Base-by-base conservation (phyloP, 352 stramenopile genomes). In the Phytophthora aleatoria region DNA sequence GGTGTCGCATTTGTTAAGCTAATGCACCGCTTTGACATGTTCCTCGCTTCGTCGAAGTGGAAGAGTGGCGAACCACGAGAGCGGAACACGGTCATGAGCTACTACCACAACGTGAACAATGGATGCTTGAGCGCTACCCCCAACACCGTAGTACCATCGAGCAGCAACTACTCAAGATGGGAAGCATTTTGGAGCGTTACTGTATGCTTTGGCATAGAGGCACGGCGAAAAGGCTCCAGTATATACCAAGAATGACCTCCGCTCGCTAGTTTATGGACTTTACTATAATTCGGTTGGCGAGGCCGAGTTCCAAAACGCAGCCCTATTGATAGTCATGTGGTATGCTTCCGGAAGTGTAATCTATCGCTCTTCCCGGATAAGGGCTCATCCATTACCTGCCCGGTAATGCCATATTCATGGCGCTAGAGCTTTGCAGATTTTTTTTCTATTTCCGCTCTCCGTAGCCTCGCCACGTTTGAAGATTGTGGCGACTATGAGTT, bases 11-110 rank as follows among this genome's bases (percentile, higher is more conserved):
- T 47, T 27, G 41, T 47, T 12, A 28, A 53, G 30, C 15, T 41
- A 4, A 24, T 41, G 27, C 28, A 53, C 15, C 27, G 28, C 0
- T 53, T 53, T 27, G 28, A 28, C 2, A 28, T 53, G 27, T 41
- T 27, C 13, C 47, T 53, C 2, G 47, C 5, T 3, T 53, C 41
- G 1, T 53, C 47, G 26, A 2, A 39, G 3, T 12, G 28, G 3
- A 33, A 35, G 10, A 3, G 47, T 3, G 47, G 47, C 11, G 13
- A 39, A 11, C 28, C 15, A 11, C 28, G 27, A 11, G 39, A 41
- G 47, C 15, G n/a, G 10, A 41, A 42, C 47, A 42, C 47, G 1
- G 48, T 30, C 30, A 54, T 54, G 28, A 54, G 30, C 48, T 54
- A 54, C 30, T 52, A 41, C 13, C 47, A 13, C 9, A 52, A 52